Evolutionary conservation across 805 yeast genomes (phyloP).

Genomic region (Priceomyces medius): DNA sequence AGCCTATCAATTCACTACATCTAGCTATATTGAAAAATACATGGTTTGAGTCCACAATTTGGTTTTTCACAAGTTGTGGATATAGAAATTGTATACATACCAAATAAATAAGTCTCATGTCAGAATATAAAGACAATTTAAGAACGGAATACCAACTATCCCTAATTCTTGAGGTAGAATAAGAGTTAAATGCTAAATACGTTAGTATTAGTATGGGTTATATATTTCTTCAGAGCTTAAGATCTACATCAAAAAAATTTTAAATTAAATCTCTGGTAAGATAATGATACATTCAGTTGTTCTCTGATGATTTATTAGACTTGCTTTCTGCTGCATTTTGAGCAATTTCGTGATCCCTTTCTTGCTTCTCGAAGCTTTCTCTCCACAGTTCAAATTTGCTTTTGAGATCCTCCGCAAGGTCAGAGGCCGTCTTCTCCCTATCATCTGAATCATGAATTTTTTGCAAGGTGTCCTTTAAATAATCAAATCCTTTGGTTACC

Average conservation of each 20-base stretch:
- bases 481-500: slow-evolving; percentile 25
- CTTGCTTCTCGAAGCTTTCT: slow-evolving; percentile 3
- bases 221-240: too few species aligned
- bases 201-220: too few species aligned
- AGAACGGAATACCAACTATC: too few species aligned
- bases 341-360: slow-evolving; percentile 8
- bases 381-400: slow-evolving; percentile 29
- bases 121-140: too few species aligned
- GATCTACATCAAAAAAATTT: too few species aligned
- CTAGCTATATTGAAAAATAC: slow-evolving; percentile 38
- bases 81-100: slow-evolving; percentile 47
- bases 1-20: slow-evolving; percentile 16
- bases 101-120: too few species aligned
- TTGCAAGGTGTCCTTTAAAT: slow-evolving; percentile 22
- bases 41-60: slow-evolving; percentile 48
- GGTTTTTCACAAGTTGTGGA: slow-evolving; percentile 34
- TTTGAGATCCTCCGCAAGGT: slow-evolving; percentile 35
- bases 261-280: neutral
- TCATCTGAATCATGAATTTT: slow-evolving; percentile 33
- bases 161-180: too few species aligned
- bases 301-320: too few species aligned
- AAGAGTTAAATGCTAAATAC: too few species aligned
- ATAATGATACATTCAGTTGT: too few species aligned
- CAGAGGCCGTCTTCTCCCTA: slow-evolving; percentile 31
- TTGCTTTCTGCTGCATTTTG: neutral